A percentile compares a stretch with the other conserved stretches of the same genome.
Evolutionary conservation across 2,329 filamentous ascomycete species (phyloP).

Genomic region (Geosmithia flava): DNA sequence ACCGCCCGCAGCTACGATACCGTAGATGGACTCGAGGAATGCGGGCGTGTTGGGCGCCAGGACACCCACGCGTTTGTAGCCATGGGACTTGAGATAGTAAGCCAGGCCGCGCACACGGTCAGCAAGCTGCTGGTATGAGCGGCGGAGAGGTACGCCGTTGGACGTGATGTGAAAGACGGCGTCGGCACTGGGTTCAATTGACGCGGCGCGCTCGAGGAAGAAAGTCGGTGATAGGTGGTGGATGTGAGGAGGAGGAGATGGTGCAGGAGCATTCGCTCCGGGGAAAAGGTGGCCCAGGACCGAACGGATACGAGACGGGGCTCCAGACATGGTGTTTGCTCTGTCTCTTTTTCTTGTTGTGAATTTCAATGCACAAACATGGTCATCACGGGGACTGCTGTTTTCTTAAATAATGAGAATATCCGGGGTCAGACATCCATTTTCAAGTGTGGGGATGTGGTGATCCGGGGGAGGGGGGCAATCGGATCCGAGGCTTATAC

Average conservation of each 20-base stretch:
- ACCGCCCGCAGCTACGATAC: constrained; percentile 68
- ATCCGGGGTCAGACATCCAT: background rate
- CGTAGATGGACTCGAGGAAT: constrained; percentile 84
- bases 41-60: constrained; percentile 88
- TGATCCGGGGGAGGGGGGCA: background rate
- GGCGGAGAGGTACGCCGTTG: constrained; percentile 60
- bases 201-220: constrained; percentile 75
- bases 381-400: background rate
- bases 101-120: constrained; percentile 79
- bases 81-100: constrained; percentile 70
- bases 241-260: constrained; percentile 39
- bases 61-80: constrained; percentile 68
- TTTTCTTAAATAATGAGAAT: background rate
- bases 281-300: constrained; percentile 39
- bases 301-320: constrained; percentile 46
- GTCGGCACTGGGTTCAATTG: constrained; percentile 74
- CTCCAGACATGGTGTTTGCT: constrained; percentile 43
- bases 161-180: constrained; percentile 79
- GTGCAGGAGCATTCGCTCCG: constrained; percentile 20
- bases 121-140: constrained; percentile 71
- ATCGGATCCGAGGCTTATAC: background rate
- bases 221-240: constrained; percentile 77
- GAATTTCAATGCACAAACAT: too few species aligned
- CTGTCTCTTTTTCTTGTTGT: background rate
- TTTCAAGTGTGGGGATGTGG: background rate